phyloP scores from a whole-genome alignment of 192 early-diverging fungal genomes.

The Coemansia sp. region DNA sequence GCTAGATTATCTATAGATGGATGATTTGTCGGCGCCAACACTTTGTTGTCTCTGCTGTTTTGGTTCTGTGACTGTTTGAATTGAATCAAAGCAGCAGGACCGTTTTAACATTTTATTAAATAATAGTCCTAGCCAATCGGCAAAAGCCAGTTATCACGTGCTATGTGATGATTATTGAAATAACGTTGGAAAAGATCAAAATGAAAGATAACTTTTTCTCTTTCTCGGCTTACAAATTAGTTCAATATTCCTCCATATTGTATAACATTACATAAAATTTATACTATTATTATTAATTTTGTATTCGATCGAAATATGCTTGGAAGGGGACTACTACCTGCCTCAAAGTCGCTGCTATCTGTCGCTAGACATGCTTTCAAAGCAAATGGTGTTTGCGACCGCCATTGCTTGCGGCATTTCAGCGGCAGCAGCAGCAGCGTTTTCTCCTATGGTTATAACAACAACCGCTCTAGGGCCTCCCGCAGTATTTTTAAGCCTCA shows the following conservation, averaged over 20 bases:
- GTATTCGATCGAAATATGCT: neutral
- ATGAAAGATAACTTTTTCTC: slow-evolving; percentile 2
- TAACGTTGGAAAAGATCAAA: no score
- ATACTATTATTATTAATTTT: neutral
- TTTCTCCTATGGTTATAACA: neutral
- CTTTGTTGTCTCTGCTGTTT: no score
- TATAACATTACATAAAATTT: neutral
- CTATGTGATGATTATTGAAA: no score
- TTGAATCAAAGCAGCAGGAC: no score
- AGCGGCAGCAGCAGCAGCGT: neutral
- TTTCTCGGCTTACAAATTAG: slow-evolving; percentile 1
- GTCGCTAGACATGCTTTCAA: neutral
- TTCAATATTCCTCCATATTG: neutral
- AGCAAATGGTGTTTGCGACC: neutral
- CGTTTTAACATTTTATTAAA: no score
- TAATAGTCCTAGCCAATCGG: neutral
- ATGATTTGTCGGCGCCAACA: no score
- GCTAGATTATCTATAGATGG: no score
- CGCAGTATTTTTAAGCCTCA: neutral
- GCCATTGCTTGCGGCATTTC: neutral
- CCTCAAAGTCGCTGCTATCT: neutral
- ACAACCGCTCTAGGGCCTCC: neutral
- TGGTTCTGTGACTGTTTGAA: no score
- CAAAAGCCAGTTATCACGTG: neutral
- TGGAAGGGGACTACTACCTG: neutral